These are phyloP conservation scores for Picocystis sp. DNA, from an alignment of 163 green algal species.

Conservation along the genomic window DNA sequence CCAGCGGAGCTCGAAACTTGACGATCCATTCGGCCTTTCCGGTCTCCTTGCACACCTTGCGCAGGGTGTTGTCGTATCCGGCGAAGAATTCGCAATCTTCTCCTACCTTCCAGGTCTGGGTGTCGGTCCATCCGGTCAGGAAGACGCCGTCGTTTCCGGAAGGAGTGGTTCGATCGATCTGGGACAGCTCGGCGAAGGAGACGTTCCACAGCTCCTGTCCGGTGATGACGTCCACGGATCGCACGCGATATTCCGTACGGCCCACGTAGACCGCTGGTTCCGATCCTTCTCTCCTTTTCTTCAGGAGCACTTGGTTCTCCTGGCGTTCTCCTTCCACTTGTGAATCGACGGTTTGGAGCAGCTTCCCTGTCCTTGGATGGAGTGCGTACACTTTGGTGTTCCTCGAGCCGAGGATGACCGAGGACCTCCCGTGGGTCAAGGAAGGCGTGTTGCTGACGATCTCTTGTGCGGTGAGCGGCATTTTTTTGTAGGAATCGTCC, in stretches of 20 bases:
- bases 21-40: too few species aligned
- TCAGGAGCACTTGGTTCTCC: not conserved
- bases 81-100: too few species aligned
- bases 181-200: conserved; percentile 32
- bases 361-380: conserved; percentile 39
- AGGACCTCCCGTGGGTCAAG: conserved; percentile 49
- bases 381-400: conserved; percentile 55
- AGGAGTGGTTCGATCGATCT: too few species aligned
- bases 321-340: not conserved
- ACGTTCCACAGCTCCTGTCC: conserved; percentile 58
- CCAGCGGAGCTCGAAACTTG: too few species aligned
- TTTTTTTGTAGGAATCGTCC: conserved; percentile 29
- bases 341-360: conserved; percentile 26
- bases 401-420: conserved; percentile 50
- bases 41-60: too few species aligned
- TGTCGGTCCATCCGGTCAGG: too few species aligned
- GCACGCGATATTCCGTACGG: conserved; percentile 60
- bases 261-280: conserved; percentile 25
- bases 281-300: not conserved
- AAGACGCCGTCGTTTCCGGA: too few species aligned
- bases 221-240: conserved; percentile 36
- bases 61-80: too few species aligned
- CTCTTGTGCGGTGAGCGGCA: conserved; percentile 60
- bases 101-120: too few species aligned
- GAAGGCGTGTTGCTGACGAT: conserved; percentile 63